These are phyloP conservation scores for Fagopyrum homotropicum DNA, from an alignment of 148 eudicot species.

Conservation along the genomic window DNA sequence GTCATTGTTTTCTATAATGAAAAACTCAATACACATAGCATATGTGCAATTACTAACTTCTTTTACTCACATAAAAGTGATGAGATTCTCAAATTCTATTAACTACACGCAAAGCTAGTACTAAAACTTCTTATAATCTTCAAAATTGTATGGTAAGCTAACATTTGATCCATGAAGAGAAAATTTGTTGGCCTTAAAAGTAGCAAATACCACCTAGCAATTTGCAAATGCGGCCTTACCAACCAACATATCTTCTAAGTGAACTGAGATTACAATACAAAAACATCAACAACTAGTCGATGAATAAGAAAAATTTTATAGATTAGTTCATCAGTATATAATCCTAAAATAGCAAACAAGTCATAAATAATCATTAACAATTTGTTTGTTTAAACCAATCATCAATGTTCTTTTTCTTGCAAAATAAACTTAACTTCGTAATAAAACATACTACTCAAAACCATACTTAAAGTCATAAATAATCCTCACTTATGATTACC, in stretches of 20 bases:
- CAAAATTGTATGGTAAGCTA: constrained; percentile 18
- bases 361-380: too few species aligned
- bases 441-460: too few species aligned
- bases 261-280: constrained; percentile 27
- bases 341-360: neutral
- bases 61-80: neutral
- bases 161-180: constrained; percentile 57
- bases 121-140: neutral
- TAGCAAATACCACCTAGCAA: constrained; percentile 94
- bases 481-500: too few species aligned
- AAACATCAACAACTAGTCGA: neutral
- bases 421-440: too few species aligned
- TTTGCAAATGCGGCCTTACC: constrained; percentile 81
- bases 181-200: constrained; percentile 89
- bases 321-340: neutral
- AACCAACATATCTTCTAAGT: constrained; percentile 42
- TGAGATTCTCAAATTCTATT: neutral
- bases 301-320: neutral
- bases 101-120: neutral
- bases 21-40: neutral
- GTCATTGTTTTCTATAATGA: neutral
- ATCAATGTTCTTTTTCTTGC: too few species aligned
- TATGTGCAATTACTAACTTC: neutral
- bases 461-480: too few species aligned
- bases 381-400: too few species aligned